Conservation (phyloP, 2,329 filamentous ascomycete species). For the Stagonosporopsis rhizophila region DNA sequence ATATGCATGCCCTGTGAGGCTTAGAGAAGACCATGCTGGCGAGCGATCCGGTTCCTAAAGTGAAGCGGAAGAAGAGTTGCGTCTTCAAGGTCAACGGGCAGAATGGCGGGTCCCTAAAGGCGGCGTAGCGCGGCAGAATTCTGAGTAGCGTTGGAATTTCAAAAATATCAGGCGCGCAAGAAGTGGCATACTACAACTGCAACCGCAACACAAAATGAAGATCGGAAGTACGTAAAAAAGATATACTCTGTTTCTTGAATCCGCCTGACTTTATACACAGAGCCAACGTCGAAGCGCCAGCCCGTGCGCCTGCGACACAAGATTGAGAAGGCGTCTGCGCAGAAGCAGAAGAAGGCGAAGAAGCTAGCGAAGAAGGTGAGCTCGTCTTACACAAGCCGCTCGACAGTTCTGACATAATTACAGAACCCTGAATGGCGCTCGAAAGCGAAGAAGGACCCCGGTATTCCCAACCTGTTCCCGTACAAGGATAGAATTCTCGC, state of each 20-base stretch:
- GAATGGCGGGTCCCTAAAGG: not conserved
- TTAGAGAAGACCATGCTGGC: not conserved
- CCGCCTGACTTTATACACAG: constrained; percentile 55
- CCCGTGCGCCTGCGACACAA: constrained; percentile 91
- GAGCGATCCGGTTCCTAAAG: not conserved
- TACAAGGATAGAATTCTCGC: constrained; percentile 96
- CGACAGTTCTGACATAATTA: constrained; percentile 26
- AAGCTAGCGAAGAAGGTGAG: constrained; percentile 84
- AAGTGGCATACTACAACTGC: constrained; percentile 19
- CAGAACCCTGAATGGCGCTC: constrained; percentile 95
- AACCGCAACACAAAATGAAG: constrained; percentile 45
- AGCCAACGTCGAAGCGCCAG: constrained; percentile 92
- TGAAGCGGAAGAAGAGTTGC: not conserved
- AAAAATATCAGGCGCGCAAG: constrained; percentile 35
- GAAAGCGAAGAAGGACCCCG: constrained; percentile 95
- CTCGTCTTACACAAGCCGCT: not conserved
- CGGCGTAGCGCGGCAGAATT: not conserved
- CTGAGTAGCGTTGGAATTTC: constrained; percentile 22
- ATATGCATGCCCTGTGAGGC: not conserved
- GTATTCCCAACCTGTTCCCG: constrained; percentile 95
- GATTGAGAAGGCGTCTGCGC: constrained; percentile 88
- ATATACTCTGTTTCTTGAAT: no score
- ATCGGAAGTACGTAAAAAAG: constrained; percentile 49
- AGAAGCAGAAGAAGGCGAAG: constrained; percentile 88
- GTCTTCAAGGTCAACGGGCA: not conserved